These are phyloP conservation scores for Metschnikowia arizonensis DNA, from an alignment of 805 yeast species.

Conservation along the genomic window DNA sequence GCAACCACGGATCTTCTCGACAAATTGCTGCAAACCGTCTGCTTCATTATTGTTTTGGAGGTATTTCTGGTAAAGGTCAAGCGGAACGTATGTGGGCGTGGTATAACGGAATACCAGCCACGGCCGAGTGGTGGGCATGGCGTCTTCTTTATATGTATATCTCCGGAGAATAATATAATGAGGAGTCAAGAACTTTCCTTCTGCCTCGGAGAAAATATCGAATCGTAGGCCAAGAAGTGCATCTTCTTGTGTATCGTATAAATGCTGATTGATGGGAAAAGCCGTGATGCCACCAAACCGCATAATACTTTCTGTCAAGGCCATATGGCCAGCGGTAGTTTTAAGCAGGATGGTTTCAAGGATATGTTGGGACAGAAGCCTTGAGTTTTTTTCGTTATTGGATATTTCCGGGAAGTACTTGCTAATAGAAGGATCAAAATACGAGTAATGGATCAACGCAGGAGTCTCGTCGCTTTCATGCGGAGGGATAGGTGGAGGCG, in stretches of 20 bases:
- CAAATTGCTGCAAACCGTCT: slow-evolving; percentile 22
- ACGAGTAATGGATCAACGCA: slow-evolving; percentile 15
- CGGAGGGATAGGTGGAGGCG: background rate
- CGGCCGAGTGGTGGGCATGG: too few species aligned
- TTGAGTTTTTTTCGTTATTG: background rate
- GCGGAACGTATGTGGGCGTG: slow-evolving; percentile 30
- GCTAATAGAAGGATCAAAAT: slow-evolving; percentile 17
- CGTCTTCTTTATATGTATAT: too few species aligned
- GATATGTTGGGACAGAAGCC: background rate
- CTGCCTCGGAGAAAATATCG: slow-evolving; percentile 34
- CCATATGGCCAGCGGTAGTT: slow-evolving; percentile 11
- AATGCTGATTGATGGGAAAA: slow-evolving; percentile 43
- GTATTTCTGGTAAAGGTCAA: slow-evolving; percentile 16
- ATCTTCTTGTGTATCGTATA: slow-evolving; percentile 24
- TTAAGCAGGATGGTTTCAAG: slow-evolving; percentile 11
- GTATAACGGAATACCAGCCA: slow-evolving; percentile 38
- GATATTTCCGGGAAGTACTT: slow-evolving; percentile 12
- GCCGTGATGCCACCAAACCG: slow-evolving; percentile 50
- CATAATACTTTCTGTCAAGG: slow-evolving; percentile 43
- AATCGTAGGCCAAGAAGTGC: slow-evolving; percentile 47
- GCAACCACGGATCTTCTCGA: slow-evolving; percentile 19
- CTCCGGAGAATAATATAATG: slow-evolving; percentile 46
- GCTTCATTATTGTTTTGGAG: slow-evolving; percentile 16
- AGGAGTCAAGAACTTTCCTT: slow-evolving; percentile 31
- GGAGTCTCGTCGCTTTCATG: slow-evolving; percentile 15